Evolutionary conservation across 164 flowering plant species (phyloP), one percentile per base, ranked within the genome.

Genomic region (Aristolochia contorta): DNA sequence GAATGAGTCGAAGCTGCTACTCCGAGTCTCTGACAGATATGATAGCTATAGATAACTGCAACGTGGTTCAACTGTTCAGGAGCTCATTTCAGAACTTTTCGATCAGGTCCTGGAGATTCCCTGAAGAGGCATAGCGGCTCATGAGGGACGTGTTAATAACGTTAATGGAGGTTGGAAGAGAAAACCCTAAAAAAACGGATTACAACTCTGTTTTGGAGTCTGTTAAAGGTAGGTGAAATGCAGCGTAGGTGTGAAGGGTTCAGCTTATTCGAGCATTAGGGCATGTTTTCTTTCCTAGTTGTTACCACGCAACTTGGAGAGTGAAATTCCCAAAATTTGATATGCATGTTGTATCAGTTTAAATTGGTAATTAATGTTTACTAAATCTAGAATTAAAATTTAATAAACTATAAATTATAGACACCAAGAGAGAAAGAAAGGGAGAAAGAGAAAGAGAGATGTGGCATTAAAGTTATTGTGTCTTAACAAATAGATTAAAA

Each of bases 21-120:
- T 54, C 57, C 16, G 18, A 15, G 16, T 22, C 24, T 54, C 33
- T 54, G 57, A 24, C 57, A 20, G 12, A 23, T 12, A 22, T 54
- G 57, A 54, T 54, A 54, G 57, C 57, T 21, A 54, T 54, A 12
- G 57, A 25, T 23, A 54, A 54, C 57, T 25, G 57, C 57, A 54
- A 22, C 24, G 24, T 24, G 24, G 7, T 54, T 54, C 57, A 54
- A 25, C 30, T 27, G 30, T 22, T 6, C 12, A 24, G 27, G 24
- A 25, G 24, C 57, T 16, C 37, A 54, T 54, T 33, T 20, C 16
- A 23, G 22, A 24, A 12, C 57, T 24, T 15, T 54, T 24, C 24
- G 18, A 23, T 12, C 12, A 7, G 5, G 4, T 13, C 4, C 16
- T 23, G 19, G 14, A 53, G 24, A 22, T 53, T 22, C 57, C 30